Conservation (phyloP, 192 early-diverging fungal species). For the Geosiphon pyriformis region DNA sequence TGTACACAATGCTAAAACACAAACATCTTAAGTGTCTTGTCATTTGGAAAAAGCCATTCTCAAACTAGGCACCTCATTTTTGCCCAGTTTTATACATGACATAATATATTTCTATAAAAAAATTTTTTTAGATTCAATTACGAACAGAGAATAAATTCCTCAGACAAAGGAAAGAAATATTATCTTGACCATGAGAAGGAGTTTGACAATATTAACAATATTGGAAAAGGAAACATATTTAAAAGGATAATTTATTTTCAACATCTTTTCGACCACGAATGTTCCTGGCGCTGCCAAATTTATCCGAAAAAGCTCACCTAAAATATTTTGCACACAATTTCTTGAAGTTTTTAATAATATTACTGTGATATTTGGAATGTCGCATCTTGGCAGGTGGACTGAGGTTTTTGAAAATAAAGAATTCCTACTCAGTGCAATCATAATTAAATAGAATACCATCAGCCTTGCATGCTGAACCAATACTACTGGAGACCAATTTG, state of each 20-base stretch:
- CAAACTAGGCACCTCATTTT: background rate
- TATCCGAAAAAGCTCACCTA: background rate
- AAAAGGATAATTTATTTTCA: slow-evolving; percentile 2
- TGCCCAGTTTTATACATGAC: background rate
- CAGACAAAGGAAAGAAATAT: background rate
- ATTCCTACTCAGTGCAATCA: background rate
- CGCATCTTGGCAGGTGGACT: background rate
- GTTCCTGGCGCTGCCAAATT: slow-evolving; percentile 5
- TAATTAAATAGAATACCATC: slow-evolving; percentile 21
- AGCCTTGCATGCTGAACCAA: slow-evolving; percentile 3
- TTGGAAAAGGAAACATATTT: background rate
- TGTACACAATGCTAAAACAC: no score
- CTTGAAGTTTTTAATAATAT: background rate
- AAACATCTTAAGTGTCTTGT: no score
- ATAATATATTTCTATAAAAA: background rate
- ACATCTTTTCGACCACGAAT: background rate
- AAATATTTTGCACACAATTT: background rate
- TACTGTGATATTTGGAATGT: background rate
- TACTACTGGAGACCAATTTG: background rate
- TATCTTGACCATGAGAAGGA: slow-evolving; percentile 9
- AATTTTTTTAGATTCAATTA: background rate
- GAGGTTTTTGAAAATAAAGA: slow-evolving; percentile 5
- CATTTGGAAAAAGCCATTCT: slow-evolving; percentile 3
- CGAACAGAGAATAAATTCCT: background rate
- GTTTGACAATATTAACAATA: background rate